A percentile compares a stretch with the other conserved stretches of the same genome.
Conservation (phyloP, 2,329 filamentous ascomycete species). For the Thielaviopsis euricoi region DNA sequence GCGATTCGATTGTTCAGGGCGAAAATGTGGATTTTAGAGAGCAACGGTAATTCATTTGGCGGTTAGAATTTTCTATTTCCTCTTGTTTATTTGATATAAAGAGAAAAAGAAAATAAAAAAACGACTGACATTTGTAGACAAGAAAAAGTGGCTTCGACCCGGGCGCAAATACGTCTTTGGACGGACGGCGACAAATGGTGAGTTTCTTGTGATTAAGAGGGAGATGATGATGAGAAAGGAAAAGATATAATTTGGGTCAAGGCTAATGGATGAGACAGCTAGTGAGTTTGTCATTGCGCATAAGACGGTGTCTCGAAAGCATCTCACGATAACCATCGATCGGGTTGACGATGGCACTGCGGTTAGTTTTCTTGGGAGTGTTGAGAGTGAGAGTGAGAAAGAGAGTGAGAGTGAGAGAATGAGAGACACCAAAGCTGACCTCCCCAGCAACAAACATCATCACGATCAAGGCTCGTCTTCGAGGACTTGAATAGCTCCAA, state of each 20-base stretch:
- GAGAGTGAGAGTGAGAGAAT: not conserved
- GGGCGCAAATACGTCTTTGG: slow-evolving; percentile 8
- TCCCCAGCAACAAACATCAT: slow-evolving; percentile 40
- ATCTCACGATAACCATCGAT: slow-evolving; percentile 62
- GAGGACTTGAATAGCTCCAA: slow-evolving; percentile 72
- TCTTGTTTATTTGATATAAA: not conserved
- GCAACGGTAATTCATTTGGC: not conserved
- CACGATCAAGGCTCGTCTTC: slow-evolving; percentile 53
- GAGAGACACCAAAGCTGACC: not conserved
- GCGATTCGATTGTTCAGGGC: no score
- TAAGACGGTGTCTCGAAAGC: slow-evolving; percentile 75
- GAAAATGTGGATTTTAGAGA: slow-evolving; percentile 11
- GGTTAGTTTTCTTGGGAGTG: slow-evolving; percentile 32
- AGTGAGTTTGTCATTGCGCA: slow-evolving; percentile 55
- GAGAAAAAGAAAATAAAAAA: not conserved
- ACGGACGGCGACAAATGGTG: slow-evolving; percentile 4
- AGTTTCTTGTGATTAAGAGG: not conserved
- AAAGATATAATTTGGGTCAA: not conserved
- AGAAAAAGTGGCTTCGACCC: slow-evolving; percentile 8
- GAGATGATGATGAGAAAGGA: no score
- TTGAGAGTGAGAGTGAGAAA: no score
- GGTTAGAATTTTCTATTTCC: not conserved
- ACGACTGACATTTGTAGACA: not conserved
- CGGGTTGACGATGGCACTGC: slow-evolving; percentile 49
- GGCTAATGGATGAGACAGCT: slow-evolving; percentile 24